Evolutionary conservation across 1,284 basidiomycete genomes (phyloP), one percentile per base, ranked within the genome.

Genomic region (Paramarasmius palmivorus): DNA sequence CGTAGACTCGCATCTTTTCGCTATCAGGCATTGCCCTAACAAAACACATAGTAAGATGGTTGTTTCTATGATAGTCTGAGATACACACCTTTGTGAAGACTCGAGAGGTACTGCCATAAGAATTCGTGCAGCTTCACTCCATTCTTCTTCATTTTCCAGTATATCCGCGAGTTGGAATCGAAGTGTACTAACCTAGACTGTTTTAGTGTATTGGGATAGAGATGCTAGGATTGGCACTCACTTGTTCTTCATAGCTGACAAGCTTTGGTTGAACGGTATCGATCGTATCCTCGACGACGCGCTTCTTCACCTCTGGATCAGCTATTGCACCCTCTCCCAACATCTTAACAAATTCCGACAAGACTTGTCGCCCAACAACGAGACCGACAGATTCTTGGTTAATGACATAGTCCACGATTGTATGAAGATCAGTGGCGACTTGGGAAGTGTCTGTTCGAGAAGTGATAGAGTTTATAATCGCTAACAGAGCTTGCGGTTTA

Each of bases 201-300:
- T 5, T 42, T 45, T 46, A 44, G 35, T 52, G 62, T 22, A 34
- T 42, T 37, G 48, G 45, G 41, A 39, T 34, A n/a, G n/a, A n/a
- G n/a, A n/a, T 35, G 50, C 29, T n/a, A 20, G 37, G 19, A 5
- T 26, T 12, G 14, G 36, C 48, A 69, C 84, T 63, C 64, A 94
- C 95, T 79, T 97, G 94, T 70, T 98, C 95, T 68, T 98, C 96
- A 66, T 93, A 97, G 72, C 92, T 95, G 38, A 86, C 86, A 60
- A 86, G 81, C 54, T 88, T 79, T 1, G 89, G 86, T 64, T 92
- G 90, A 20, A 93, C 75, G 35, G 82, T 81, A 37, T 78, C 74
- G 37, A 96, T 75, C 0, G 86, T 86, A 53, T 87, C 84, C 65
- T 92, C 77, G 20, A 94, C 81, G 50, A 94, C 74, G 50, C 76